These are phyloP conservation scores for Backusella luteola DNA, from an alignment of 192 early-diverging fungal genomes.

Conservation along the genomic window DNA sequence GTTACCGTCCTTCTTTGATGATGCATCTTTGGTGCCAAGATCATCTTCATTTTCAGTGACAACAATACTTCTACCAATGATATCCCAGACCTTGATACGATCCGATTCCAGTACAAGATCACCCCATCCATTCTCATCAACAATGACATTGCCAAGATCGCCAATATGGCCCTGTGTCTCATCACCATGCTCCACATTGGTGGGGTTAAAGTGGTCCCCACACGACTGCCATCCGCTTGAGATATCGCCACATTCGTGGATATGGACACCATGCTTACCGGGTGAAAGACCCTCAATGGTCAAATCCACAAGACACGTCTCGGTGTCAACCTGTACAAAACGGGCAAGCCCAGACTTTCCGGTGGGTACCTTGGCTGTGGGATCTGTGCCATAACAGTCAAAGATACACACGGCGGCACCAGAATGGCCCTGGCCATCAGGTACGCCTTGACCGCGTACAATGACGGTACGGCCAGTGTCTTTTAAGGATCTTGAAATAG, in stretches of 20 bases:
- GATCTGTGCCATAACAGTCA: conserved; percentile 52
- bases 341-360: conserved; percentile 68
- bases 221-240: conserved; percentile 53
- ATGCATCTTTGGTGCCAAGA: conserved; percentile 37
- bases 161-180: conserved; percentile 52
- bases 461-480: conserved; percentile 73
- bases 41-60: conserved; percentile 57
- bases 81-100: conserved; percentile 81
- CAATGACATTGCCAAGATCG: conserved; percentile 65
- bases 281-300: conserved; percentile 68
- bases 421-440: conserved; percentile 54
- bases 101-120: conserved; percentile 72
- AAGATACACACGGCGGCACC: conserved; percentile 93
- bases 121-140: conserved; percentile 70
- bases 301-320: conserved; percentile 78
- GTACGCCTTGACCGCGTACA: conserved; percentile 73
- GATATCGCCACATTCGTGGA: conserved; percentile 83
- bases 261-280: conserved; percentile 65
- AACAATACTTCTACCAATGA: conserved; percentile 87
- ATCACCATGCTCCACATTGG: conserved; percentile 46
- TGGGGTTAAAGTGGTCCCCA: conserved; percentile 56
- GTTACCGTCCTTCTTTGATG: conserved; percentile 44
- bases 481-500: conserved; percentile 60
- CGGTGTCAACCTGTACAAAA: conserved; percentile 72
- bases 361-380: not conserved